Conservation (phyloP, 805 yeast species). For the Sungouiella blattae region DNA sequence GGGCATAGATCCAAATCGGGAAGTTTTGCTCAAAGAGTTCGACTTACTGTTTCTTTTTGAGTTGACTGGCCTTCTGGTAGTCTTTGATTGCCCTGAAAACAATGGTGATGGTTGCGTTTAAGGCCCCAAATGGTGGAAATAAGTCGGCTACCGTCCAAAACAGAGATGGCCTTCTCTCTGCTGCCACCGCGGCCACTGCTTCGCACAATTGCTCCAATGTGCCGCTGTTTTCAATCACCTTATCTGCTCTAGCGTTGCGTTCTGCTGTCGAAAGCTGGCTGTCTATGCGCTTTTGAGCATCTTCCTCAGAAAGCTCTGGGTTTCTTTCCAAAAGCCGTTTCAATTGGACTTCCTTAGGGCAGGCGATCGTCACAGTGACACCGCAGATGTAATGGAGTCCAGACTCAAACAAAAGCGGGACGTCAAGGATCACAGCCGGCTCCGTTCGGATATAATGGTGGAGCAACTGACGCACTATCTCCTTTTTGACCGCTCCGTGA, state of each 20-base stretch:
- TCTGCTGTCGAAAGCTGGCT: conserved; percentile 70
- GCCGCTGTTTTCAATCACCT: conserved; percentile 60
- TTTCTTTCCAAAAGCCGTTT: conserved; percentile 65
- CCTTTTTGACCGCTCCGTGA: conserved; percentile 81
- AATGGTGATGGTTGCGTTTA: conserved; percentile 8
- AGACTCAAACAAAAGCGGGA: conserved; percentile 86
- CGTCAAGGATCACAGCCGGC: conserved; percentile 71
- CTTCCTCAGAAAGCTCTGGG: conserved; percentile 58
- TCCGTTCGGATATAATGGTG: conserved; percentile 56
- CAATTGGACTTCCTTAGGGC: conserved; percentile 56
- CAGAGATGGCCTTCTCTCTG: conserved; percentile 27
- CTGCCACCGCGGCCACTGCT: conserved; percentile 20
- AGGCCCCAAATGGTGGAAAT: conserved; percentile 39
- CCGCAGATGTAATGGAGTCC: conserved; percentile 72
- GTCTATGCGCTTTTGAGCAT: conserved; percentile 66
- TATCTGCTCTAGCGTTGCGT: conserved; percentile 59
- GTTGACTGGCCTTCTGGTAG: background rate
- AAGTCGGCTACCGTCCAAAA: conserved; percentile 24
- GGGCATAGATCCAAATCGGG: conserved; percentile 49
- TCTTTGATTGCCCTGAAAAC: conserved; percentile 4
- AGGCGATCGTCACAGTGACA: conserved; percentile 60
- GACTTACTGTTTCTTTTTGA: too few relatives aligned
- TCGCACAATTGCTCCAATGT: conserved; percentile 20
- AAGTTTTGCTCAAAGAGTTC: too few relatives aligned
- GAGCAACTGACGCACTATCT: conserved; percentile 56